Evolutionary conservation across 1,284 basidiomycete genomes (phyloP).

Genomic region (Cronartium ribicola): DNA sequence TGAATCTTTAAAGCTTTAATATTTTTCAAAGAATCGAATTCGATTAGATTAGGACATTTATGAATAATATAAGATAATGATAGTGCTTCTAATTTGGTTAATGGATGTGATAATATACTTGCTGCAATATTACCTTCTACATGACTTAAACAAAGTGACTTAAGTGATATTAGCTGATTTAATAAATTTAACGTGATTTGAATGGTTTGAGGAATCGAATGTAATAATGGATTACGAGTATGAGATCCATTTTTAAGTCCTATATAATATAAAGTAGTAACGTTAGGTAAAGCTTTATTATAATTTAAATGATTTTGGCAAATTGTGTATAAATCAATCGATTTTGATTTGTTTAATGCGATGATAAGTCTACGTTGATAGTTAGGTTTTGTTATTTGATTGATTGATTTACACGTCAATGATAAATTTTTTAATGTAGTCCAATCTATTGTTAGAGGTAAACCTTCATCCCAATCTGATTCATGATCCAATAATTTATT

Average conservation of each 20-base stretch:
- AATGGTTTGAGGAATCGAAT: neutral
- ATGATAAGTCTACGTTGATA: neutral
- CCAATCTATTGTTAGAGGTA: neutral
- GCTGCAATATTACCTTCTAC: neutral
- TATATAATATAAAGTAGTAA: neutral
- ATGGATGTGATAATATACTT: neutral
- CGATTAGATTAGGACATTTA: neutral
- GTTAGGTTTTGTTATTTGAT: neutral
- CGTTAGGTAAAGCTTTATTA: too few relatives aligned
- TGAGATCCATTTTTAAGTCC: neutral
- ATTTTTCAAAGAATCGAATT: neutral
- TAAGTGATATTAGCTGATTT: neutral
- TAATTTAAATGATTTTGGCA: too few relatives aligned
- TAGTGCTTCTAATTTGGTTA: neutral
- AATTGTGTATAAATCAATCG: too few relatives aligned
- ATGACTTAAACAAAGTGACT: neutral
- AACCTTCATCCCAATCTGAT: neutral
- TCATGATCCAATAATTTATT: neutral
- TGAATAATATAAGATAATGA: neutral
- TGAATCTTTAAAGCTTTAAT: constrained; percentile 3
- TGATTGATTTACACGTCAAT: neutral
- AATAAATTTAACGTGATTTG: neutral
- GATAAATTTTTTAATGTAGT: neutral
- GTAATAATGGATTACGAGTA: neutral
- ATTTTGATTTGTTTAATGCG: neutral